Base-by-base conservation (phyloP, 2,329 filamentous ascomycete genomes). In the Hypoxylon sp. region DNA sequence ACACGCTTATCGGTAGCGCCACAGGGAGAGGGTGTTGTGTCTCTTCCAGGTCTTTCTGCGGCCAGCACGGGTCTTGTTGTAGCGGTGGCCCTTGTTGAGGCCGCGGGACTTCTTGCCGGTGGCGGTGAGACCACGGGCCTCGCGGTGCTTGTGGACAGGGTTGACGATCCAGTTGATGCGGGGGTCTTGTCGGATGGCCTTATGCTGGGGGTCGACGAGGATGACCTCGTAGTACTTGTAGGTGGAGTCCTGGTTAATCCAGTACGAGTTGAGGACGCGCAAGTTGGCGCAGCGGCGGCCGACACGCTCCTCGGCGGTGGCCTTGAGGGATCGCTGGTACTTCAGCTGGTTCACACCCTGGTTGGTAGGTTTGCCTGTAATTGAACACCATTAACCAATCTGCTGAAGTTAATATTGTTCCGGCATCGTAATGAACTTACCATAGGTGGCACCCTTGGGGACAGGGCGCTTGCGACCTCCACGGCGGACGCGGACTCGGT, bases 221-320 rank as follows among this genome's bases (percentile, higher is more conserved):
- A 99, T 98, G 86, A 98, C 91, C 88, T 99, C 96, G 89, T 90
- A 99, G 93, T 99, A 99, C 91, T 99, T 99, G 93, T 98, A 99
- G 86, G 96, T 99, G 71, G 94, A 98, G 89, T 99, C 96, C 90
- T 98, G 94, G 93, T 99, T 99, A 90, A 99, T 94, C 97, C 97
- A 99, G 94, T 99, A 99, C 74, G 95, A 98, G 93, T 99, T 99
- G 82, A 99, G 92, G 82, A 99, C 96, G 83, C 96, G 94, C 85
- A 99, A 87, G 88, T 99, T 99, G 87, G 94, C 94, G 89, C 94
- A 98, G 84, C 95, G 94, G 85, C 94, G 94, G 82, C 97, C 96
- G 83, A 99, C 95, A 92, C 96, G 96, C 92, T 99, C 96, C 90
- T 99, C 97, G 80, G 97, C 97, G 80, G 96, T 99, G 80, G 95